Base-by-base conservation (phyloP, 1,284 basidiomycete species). In the Cronartium quercuum region DNA sequence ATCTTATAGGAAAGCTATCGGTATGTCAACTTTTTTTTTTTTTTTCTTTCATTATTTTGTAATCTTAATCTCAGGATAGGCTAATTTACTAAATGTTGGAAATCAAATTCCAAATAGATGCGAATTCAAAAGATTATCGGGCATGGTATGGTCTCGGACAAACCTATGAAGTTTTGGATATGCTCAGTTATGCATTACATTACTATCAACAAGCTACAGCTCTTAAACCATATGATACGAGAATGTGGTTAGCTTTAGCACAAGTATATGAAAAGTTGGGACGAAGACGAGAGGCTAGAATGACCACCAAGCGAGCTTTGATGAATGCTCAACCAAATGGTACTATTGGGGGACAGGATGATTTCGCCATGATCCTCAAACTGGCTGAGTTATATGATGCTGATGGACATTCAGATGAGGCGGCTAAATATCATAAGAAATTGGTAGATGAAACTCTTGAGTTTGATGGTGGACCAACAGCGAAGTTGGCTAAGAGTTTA, bases 71-170 rank as follows among this genome's bases (percentile, higher is more conserved):
- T 12, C 12, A 12, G 60, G 29, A n/a, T 62, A 21, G 12, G 60
- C 12, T 12, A 62, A n/a, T 62, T 34, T 21, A 12, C 1, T 51
- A 55, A 47, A 47, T 76, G 21, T 34, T 41, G 41, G 41, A 77
- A 57, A 76, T 77, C 57, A 10, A 15, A 15, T 29, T 1, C 1
- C 13, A 12, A 18, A 6, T 76, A 88, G 95, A 97, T 81, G 90
- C 96, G 77, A 96, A 96, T 80, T 87, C 92, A 66, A 96, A 97
- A 82, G 95, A 98, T 82, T 97, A 97, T 81, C 85, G 96, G 76
- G 94, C 95, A 7, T 98, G 96, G 95, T 97, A 96, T 82, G 96
- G 96, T 29, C 88, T 99, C 64, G 96, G 94, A 0, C 95, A 98
- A 81, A 93, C 94, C 21, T 99, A 98, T 81, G 95, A 98, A 81